Evolutionary conservation across 331 rosid species (phyloP).

Genomic region (Stylosanthes scabra): DNA sequence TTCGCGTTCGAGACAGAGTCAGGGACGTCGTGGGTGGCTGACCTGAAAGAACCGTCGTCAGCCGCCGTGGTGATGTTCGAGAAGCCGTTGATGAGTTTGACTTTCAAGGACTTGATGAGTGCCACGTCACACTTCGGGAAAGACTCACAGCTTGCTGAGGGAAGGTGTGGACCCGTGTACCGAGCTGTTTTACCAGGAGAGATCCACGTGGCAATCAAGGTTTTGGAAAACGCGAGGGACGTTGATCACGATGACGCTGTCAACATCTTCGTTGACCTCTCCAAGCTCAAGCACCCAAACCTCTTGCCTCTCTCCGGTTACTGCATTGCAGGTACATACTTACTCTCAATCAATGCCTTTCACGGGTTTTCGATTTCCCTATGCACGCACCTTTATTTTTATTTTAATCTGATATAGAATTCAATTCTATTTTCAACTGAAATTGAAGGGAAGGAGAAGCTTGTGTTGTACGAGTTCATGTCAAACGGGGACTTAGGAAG

Average conservation of each 20-base stretch:
- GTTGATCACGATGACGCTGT: conserved; percentile 69
- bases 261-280: conserved; percentile 57
- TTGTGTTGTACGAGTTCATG: conserved; percentile 83
- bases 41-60: conserved; percentile 82
- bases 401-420: no score
- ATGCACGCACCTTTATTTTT: no score
- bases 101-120: conserved; percentile 82
- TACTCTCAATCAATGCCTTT: conserved; percentile 47
- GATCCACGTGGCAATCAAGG: conserved; percentile 95
- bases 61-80: conserved; percentile 95
- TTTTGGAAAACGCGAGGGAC: conserved; percentile 75
- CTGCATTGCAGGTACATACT: conserved; percentile 87
- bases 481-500: conserved; percentile 90
- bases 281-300: conserved; percentile 81
- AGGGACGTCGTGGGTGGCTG: conserved; percentile 91
- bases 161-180: conserved; percentile 97
- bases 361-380: conserved; percentile 39
- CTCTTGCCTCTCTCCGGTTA: conserved; percentile 91
- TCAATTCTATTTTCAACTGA: conserved; percentile 36
- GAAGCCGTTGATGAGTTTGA: conserved; percentile 87
- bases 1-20: conserved; percentile 91
- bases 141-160: conserved; percentile 87
- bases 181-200: conserved; percentile 86
- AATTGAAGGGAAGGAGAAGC: conserved; percentile 81
- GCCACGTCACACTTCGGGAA: conserved; percentile 98